phyloP scores from a whole-genome alignment of 495 filamentous ascomycete genomes.

The Articulospora tetracladia region DNA sequence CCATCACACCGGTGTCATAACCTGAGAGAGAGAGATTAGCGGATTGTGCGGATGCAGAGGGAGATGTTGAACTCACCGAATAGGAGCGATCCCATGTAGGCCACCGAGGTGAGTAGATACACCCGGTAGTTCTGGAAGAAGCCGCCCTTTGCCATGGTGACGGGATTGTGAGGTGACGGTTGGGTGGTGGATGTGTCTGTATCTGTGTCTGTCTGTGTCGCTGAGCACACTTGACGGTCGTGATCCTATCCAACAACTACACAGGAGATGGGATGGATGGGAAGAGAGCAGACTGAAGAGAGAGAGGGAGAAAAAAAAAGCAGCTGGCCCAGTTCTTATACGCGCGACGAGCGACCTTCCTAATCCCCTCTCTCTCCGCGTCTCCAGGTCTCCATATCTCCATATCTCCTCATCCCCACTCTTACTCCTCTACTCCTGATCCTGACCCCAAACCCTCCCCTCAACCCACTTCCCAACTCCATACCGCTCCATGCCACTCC shows the following conservation, averaged over 20 bases:
- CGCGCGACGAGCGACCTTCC: neutral
- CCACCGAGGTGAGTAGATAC: conserved; percentile 50
- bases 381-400: neutral
- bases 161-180: neutral
- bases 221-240: too few relatives aligned
- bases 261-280: neutral
- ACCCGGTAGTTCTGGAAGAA: conserved; percentile 48
- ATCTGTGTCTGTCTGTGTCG: too few relatives aligned
- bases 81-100: conserved; percentile 49
- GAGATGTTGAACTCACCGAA: conserved; percentile 34
- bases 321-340: neutral
- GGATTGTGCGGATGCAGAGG: neutral
- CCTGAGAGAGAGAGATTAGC: conserved; percentile 1
- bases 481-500: too few relatives aligned
- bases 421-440: neutral
- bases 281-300: neutral
- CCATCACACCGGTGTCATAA: conserved; percentile 60
- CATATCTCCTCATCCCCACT: neutral
- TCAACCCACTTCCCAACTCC: neutral
- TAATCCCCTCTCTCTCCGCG: neutral
- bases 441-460: neutral
- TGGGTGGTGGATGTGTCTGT: too few relatives aligned
- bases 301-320: neutral
- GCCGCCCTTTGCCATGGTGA: neutral
- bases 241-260: neutral